Evolutionary conservation across 495 filamentous ascomycete species (phyloP), one percentile per base, ranked within the genome.

Genomic region (Podospora fimiseda): DNA sequence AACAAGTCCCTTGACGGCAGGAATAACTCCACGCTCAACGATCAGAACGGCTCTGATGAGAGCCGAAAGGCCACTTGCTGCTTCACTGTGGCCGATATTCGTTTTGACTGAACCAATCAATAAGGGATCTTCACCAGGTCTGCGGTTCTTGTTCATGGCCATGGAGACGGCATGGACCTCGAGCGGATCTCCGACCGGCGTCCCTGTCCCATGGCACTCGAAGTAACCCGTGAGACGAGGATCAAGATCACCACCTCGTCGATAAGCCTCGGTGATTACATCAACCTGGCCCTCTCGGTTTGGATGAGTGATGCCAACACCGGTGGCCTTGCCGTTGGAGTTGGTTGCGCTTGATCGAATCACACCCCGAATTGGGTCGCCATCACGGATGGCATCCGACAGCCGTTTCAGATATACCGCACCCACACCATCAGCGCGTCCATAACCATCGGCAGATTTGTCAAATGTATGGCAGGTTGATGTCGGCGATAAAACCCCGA

Each of bases 401-500:
- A 85, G 63, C 7, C 57, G 62, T 60, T 88, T 88, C 0, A 89
- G 44, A 4, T 75, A 65, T 1, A 86, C 40, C 0, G 70, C 70
- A 27, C 68, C 70, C 5, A 84, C 58, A 1, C 72, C 84, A 53
- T 89, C 85, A 2, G 70, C 85, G 7, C 83, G 66, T 0, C 65
- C 81, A 61, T 84, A 88, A 0, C 85, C 85, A 61, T 84, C 71
- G 13, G 82, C 85, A 0, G 59, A 49, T 0, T 71, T 69, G 57
- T 84, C 80, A 56, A 84, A 89, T 0, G 76, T 77, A 37, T 80
- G 71, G 48, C 75, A 87, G 53, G 1, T 15, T 19, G 13, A 14
- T 5, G 14, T 19, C 3, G 41, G 18, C 5, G 64, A 66, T 15
- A 76, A 49, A 21, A 74, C 71, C 22, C 61, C 61, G 0, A 69